Conservation (phyloP, 768 basidiomycete genomes). For the Serendipita vermifera region DNA sequence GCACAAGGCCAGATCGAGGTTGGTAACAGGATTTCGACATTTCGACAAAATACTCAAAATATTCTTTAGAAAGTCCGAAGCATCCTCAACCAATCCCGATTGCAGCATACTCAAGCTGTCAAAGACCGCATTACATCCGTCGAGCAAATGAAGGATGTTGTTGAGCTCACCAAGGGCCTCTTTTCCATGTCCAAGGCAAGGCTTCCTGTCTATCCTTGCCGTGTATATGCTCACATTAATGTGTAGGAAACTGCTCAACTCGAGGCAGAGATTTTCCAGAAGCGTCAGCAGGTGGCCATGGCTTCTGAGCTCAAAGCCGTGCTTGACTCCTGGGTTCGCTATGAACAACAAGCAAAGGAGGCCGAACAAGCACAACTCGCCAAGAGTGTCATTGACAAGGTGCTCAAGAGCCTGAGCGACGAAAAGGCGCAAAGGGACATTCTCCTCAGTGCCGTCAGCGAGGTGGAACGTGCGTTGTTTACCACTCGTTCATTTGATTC, state of each 20-base stretch:
- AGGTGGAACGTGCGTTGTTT: constrained; percentile 87
- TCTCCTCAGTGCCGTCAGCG: constrained; percentile 60
- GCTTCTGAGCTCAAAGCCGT: constrained; percentile 85
- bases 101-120: constrained; percentile 87
- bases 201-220: constrained; percentile 4
- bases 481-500: background rate
- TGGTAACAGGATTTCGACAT: constrained; percentile 10
- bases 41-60: background rate
- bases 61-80: constrained; percentile 47
- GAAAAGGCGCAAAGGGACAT: constrained; percentile 85
- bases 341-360: constrained; percentile 94
- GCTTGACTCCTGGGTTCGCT: constrained; percentile 96
- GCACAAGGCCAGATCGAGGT: constrained; percentile 71
- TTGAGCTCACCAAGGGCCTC: constrained; percentile 76
- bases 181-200: constrained; percentile 84
- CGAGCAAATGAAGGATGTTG: constrained; percentile 90
- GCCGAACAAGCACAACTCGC: constrained; percentile 89
- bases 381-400: constrained; percentile 76
- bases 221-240: background rate
- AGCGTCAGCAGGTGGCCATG: constrained; percentile 76
- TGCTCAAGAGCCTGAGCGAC: constrained; percentile 67
- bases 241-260: constrained; percentile 78
- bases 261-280: constrained; percentile 80
- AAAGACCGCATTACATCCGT: constrained; percentile 86
- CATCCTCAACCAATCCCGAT: constrained; percentile 67